Percentiles rank a stretch among this genome's conserved stretches.
phyloP scores from a whole-genome alignment of 176 grass and related monocot genomes.

The Phoenix dactylifera region DNA sequence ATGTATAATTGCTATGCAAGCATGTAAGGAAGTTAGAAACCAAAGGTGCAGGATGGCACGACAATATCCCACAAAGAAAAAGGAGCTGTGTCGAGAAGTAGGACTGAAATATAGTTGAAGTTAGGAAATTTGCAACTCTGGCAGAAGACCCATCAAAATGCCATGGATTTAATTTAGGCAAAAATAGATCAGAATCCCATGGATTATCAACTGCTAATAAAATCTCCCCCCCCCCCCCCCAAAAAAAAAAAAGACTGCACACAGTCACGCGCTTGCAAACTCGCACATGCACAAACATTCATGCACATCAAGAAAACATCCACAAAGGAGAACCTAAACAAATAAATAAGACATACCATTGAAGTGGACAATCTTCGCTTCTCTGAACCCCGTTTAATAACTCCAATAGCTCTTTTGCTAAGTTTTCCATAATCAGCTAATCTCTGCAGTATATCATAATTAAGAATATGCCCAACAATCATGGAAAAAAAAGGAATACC shows the following conservation, averaged over 20 bases:
- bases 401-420: slow-evolving; percentile 12
- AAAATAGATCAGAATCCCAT: too few species aligned
- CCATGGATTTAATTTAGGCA: too few species aligned
- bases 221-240: too few species aligned
- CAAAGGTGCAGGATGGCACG: neutral
- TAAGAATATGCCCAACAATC: neutral
- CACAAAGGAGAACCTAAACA: neutral
- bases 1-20: slow-evolving; percentile 1
- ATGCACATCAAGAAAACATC: neutral
- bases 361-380: slow-evolving; percentile 58
- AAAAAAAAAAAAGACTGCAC: too few species aligned
- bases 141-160: too few species aligned
- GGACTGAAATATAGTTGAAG: too few species aligned
- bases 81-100: too few species aligned
- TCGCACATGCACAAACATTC: neutral
- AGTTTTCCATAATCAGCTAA: slow-evolving; percentile 15
- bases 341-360: slow-evolving; percentile 33
- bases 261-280: neutral
- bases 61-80: neutral
- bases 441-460: slow-evolving; percentile 9
- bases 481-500: too few species aligned
- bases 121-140: too few species aligned
- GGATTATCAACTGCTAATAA: too few species aligned
- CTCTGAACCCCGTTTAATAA: slow-evolving; percentile 58
- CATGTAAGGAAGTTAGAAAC: neutral